A percentile compares a stretch with the other conserved stretches of the same genome.
These are phyloP conservation scores for Salvia splendens DNA, from an alignment of 257 asterid genomes.

Conservation along the genomic window DNA sequence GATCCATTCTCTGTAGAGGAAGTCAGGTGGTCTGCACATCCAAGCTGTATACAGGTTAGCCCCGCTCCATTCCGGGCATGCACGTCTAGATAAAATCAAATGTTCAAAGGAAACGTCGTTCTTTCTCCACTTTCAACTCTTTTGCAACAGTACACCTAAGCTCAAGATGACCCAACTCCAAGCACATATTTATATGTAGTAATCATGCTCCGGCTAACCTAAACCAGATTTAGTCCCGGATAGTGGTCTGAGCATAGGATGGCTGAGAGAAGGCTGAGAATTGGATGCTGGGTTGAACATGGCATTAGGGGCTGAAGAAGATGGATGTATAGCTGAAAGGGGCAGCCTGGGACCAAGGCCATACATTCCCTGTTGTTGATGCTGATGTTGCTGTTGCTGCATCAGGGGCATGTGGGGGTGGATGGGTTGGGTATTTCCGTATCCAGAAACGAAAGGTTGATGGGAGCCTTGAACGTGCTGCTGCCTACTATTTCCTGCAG, in stretches of 20 bases:
- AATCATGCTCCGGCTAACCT: conserved; percentile 46
- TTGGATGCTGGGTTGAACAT: conserved; percentile 54
- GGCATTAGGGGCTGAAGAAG: conserved; percentile 56
- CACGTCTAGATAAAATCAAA: conserved; percentile 25
- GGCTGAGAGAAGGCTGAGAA: conserved; percentile 66
- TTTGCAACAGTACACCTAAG: conserved; percentile 28
- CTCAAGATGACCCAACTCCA: conserved; percentile 31
- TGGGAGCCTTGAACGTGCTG: conserved; percentile 54
- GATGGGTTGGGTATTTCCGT: conserved; percentile 60
- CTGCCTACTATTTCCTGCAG: conserved; percentile 60
- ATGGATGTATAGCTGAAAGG: conserved; percentile 74
- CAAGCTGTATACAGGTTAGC: conserved; percentile 28
- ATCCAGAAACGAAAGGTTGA: conserved; percentile 65
- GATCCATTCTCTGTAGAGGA: conserved; percentile 29
- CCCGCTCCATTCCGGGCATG: conserved; percentile 22
- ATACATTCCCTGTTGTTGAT: conserved; percentile 72
- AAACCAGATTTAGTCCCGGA: conserved; percentile 78
- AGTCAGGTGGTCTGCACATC: conserved; percentile 29
- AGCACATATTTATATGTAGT: conserved; percentile 21
- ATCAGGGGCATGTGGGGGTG: conserved; percentile 77
- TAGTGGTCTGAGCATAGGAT: conserved; percentile 67
- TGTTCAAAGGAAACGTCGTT: conserved; percentile 23
- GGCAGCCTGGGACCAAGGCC: conserved; percentile 86
- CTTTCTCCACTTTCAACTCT: conserved; percentile 24
- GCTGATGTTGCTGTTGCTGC: conserved; percentile 60